Evolutionary conservation across 257 asterid species (phyloP), one percentile per base, ranked within the genome.

Genomic region (Solanum raphanifolium): DNA sequence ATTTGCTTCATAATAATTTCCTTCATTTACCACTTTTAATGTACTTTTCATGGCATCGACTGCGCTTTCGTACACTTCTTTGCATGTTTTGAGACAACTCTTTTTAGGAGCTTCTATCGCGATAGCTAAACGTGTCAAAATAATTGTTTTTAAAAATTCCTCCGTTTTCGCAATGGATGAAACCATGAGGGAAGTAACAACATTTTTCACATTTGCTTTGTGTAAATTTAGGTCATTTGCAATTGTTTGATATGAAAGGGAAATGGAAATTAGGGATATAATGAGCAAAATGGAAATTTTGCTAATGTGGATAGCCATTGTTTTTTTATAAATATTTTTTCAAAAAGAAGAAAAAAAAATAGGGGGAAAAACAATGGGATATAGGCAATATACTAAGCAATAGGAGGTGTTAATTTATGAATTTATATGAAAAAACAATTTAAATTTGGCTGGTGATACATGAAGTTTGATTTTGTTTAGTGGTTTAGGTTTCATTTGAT

Each of bases 1-100:
- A 62, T 74, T 87, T 18, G 93, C 93, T 88, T 88, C 89, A 32
- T 78, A 36, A 34, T 88, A 90, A 68, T 92, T 89, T 9, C 93
- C 92, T 15, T 87, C 71, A 13, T 43, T 11, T 4, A 90, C 69
- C 69, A 87, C 87, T 75, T 90, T 86, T 89, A 90, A 18, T 11
- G 87, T 91, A 6, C 36, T 89, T 90, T 89, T 89, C 90, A 89
- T 86, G 1, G 91, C 86, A 6, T 87, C 89, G 5, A 87, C 39
- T 8, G 92, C 90, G 60, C 27, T 73, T 36, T 87, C 90, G 73
- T 86, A 89, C 88, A 86, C 83, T 86, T 90, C 93, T 84, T 52
- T 43, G 85, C 93, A 91, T 7, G 60, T 83, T 35, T 7, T 2
- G 25, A 89, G 74, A 58, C 92, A 90, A 39, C 85, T 76, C 69